Base-by-base conservation (phyloP, 345 rosid genomes). In the Odontarrhena argentea region DNA sequence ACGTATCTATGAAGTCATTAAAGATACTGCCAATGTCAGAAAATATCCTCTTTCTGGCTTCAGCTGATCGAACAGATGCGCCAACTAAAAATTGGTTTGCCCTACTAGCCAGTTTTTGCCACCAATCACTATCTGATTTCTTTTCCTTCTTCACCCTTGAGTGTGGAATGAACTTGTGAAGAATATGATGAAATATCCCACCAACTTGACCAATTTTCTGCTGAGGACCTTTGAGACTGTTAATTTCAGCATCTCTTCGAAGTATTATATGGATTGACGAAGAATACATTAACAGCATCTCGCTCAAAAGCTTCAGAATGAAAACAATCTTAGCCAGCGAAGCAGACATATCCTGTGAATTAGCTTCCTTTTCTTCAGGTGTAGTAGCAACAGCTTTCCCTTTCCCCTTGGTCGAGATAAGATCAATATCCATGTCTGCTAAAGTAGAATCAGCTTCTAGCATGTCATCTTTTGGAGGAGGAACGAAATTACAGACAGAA, bases 351-450 rank as follows among this genome's bases (percentile, higher is more conserved):
- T 90, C 94, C 55, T 79, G 92, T 22, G 71, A 53, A 59, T 74
- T 71, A 55, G 74, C 59, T 76, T 76, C 87, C 65, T 80, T 81
- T 68, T 73, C 89, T 36, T 82, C 94, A 65, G 86, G 64, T 34
- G 77, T 73, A 64, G 84, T 42, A 13, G 81, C 96, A 41, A 93
- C 68, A 32, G 96, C 97, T 80, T 90, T 93, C 59, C 98, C 98
- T 81, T 93, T 93, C 55, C 89, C 94, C 75, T 84, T 88, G 28
- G 67, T 63, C 28, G 87, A 78, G 67, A 92, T 82, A 73, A 77
- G 86, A 82, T 93, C 98, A 77, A 93, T 85, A 75, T 90, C 96
- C 98, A 93, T 93, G 69, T 85, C 92, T 60, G 82, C 73, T 50
- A 84, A 82, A 52, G 84, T 74, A 57, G 70, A 59, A 66, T 78